phyloP scores from a whole-genome alignment of 805 yeast species.

The Teunomyces stri region DNA sequence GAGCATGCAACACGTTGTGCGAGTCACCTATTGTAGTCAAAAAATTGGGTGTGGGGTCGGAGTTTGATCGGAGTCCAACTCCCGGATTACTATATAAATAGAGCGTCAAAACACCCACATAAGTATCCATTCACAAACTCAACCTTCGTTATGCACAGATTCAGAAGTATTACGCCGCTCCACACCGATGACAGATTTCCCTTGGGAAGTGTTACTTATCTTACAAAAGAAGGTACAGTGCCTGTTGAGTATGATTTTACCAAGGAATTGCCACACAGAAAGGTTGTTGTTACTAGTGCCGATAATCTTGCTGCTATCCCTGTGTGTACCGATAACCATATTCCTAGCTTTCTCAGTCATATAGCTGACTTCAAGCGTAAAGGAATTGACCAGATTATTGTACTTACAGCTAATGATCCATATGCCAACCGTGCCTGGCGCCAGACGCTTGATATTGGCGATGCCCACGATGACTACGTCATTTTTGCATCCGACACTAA shows the following conservation, averaged over 20 bases:
- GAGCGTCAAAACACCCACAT: neutral
- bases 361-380: slow-evolving; percentile 13
- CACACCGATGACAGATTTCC: slow-evolving; percentile 21
- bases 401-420: slow-evolving; percentile 13
- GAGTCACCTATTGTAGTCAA: neutral
- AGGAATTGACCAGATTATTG: slow-evolving; percentile 12
- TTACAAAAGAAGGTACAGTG: neutral
- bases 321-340: slow-evolving; percentile 9
- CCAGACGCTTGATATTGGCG: slow-evolving; percentile 9
- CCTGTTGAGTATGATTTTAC: slow-evolving; percentile 27
- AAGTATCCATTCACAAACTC: neutral
- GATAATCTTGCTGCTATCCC: slow-evolving; percentile 9
- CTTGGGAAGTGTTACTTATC: slow-evolving; percentile 13
- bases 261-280: slow-evolving; percentile 17
- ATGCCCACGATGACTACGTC: slow-evolving; percentile 11
- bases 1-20: neutral
- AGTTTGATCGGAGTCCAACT: slow-evolving; percentile 1
- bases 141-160: neutral
- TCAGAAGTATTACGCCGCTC: slow-evolving; percentile 2
- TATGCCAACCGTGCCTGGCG: slow-evolving; percentile 11
- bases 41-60: neutral
- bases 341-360: slow-evolving; percentile 11
- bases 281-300: slow-evolving; percentile 12
- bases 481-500: slow-evolving; percentile 15
- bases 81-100: neutral